Base-by-base conservation (phyloP, 768 basidiomycete genomes). In the Lactarius evosmus region DNA sequence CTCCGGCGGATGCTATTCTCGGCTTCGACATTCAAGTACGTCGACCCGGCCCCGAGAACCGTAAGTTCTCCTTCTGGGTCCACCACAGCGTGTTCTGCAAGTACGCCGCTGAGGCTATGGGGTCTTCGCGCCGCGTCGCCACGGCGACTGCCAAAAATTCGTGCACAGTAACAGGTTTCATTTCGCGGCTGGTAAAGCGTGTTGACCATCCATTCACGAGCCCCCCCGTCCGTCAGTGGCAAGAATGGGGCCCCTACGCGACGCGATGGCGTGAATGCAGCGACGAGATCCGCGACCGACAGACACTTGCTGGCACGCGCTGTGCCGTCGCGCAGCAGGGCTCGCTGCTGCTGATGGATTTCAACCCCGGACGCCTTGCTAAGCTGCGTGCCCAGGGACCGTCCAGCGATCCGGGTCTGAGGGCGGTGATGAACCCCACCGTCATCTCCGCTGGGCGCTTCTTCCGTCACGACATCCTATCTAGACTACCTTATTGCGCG, bases 261-360 rank as follows among this genome's bases (percentile, higher is more conserved):
- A 65, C 64, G 2, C 64, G 64, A 30, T 65, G 64, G 64, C 38
- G 54, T 5, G 64, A 65, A 29, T 52, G 49, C 38, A 34, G 25
- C 9, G 59, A 56, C 4, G 60, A 61, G 16, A 49, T 65, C 25
- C 64, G 64, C 38, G 59, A 61, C n/a, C 55, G 59, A 9, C 64
- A 65, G 49, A 46, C 64, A 9, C 59, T 65, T 25, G 46, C 64
- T 16, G 64, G 64, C 49, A 56, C 50, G 55, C 64, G 64, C 41
- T 65, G 64, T n/a, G 64, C 38, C 52, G 16, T 65, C 17, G 60
- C 22, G n/a, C 54, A 65, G 49, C 46, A 52, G 25, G 64, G 33
- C 17, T 55, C 49, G 4, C 49, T 65, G 22, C 46, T 49, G 12
- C 38, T 65, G 59, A 65, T 65, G 64, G 64, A 65, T 49, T 65